A percentile compares a stretch with the other conserved stretches of the same genome.
Conservation (phyloP, 768 basidiomycete genomes). For the Daedalea quercina region DNA sequence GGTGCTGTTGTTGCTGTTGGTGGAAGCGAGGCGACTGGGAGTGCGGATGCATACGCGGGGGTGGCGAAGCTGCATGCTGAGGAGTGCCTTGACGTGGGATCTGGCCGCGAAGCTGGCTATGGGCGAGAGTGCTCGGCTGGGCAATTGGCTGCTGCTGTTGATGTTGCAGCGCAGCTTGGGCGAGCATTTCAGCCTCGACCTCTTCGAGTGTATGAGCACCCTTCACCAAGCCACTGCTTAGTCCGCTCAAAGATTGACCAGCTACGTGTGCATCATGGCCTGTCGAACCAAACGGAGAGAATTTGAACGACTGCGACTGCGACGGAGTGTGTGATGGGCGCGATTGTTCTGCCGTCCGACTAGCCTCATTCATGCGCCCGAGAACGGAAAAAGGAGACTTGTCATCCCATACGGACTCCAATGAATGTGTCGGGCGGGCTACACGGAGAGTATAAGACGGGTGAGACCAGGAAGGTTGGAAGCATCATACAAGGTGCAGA, state of each 20-base stretch:
- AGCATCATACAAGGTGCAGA: slow-evolving; percentile 22
- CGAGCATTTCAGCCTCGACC: slow-evolving; percentile 81
- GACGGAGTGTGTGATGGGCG: slow-evolving; percentile 16
- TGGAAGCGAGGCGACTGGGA: slow-evolving; percentile 78
- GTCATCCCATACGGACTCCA: slow-evolving; percentile 80
- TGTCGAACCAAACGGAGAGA: slow-evolving; percentile 10
- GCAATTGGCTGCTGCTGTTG: slow-evolving; percentile 11
- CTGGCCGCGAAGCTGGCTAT: slow-evolving; percentile 1
- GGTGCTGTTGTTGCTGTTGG: slow-evolving; percentile 64
- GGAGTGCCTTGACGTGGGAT: slow-evolving; percentile 12
- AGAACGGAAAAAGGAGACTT: slow-evolving; percentile 70
- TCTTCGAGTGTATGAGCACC: slow-evolving; percentile 65
- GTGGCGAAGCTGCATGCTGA: slow-evolving; percentile 49
- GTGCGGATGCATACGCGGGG: slow-evolving; percentile 67
- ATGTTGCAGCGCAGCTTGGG: slow-evolving; percentile 33
- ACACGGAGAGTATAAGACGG: slow-evolving; percentile 24
- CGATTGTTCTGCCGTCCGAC: slow-evolving; percentile 30
- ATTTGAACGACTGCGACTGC: slow-evolving; percentile 18
- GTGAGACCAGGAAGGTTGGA: slow-evolving; percentile 12
- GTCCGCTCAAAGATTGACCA: slow-evolving; percentile 18
- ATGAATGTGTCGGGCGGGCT: slow-evolving; percentile 40
- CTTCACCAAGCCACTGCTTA: slow-evolving; percentile 13
- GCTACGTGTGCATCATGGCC: slow-evolving; percentile 17
- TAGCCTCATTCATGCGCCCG: slow-evolving; percentile 44
- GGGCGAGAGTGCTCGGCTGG: slow-evolving; percentile 6